Percentiles rank a stretch among this genome's conserved stretches.
phyloP scores from a whole-genome alignment of 164 flowering plant genomes.

The Brasenia schreberi region DNA sequence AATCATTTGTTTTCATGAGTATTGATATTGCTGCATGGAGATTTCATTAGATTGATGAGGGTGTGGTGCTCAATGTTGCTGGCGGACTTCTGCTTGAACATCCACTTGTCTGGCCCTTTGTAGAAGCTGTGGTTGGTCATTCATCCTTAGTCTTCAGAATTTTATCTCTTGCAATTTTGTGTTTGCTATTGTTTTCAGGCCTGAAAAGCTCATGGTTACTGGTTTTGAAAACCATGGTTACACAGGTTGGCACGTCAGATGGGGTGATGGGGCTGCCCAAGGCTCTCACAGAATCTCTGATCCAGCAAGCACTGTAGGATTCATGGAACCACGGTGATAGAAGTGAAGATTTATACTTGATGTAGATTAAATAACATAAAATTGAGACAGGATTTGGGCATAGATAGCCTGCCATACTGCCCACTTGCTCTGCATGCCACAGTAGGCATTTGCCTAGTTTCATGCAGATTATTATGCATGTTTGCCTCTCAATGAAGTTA shows the following conservation, averaged over 20 bases:
- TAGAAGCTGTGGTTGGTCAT: constrained; percentile 75
- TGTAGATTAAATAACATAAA: too few relatives aligned
- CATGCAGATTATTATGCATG: too few relatives aligned
- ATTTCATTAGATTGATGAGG: constrained; percentile 55
- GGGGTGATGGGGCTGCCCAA: constrained; percentile 96
- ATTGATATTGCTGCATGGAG: not conserved
- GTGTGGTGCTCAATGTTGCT: constrained; percentile 56
- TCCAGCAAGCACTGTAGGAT: constrained; percentile 36
- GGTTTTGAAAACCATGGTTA: constrained; percentile 1
- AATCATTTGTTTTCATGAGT: not conserved
- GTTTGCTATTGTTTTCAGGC: not conserved
- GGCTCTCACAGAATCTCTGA: constrained; percentile 51
- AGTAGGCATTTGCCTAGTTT: too few relatives aligned
- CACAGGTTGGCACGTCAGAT: constrained; percentile 81
- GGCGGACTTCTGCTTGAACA: constrained; percentile 84
- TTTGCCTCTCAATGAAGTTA: too few relatives aligned
- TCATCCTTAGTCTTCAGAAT: not conserved
- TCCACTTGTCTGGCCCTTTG: constrained; percentile 53
- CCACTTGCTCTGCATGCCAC: too few relatives aligned
- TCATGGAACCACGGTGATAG: not conserved
- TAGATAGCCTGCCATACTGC: too few relatives aligned
- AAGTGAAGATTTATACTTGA: too few relatives aligned
- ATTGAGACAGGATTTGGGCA: too few relatives aligned
- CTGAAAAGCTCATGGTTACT: not conserved
- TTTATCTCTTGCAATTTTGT: not conserved